These are phyloP conservation scores for Botrytis pseudocinerea DNA, from an alignment of 2,329 filamentous ascomycete genomes.

Conservation along the genomic window DNA sequence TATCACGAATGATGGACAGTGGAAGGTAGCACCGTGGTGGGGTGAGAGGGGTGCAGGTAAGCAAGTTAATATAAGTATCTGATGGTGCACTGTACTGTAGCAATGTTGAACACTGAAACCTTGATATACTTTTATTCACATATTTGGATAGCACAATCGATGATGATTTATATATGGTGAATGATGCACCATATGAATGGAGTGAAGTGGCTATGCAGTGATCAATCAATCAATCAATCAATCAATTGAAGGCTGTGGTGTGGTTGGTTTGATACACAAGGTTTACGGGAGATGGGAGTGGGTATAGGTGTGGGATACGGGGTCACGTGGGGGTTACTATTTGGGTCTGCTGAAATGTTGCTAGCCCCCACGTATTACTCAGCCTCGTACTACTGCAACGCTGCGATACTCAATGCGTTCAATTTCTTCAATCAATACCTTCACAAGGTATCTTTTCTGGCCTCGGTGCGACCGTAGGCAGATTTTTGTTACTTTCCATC, in stretches of 20 bases:
- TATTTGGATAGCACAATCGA: background rate
- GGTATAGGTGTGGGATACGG: background rate
- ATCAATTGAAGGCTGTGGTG: constrained; percentile 1
- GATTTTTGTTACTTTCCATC: background rate
- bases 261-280: background rate
- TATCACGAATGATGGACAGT: background rate
- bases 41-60: background rate
- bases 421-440: background rate
- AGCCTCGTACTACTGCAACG: background rate
- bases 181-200: background rate
- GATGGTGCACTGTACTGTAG: background rate
- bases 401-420: background rate
- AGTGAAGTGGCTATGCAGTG: constrained; percentile 3
- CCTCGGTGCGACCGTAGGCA: background rate
- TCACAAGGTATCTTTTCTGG: background rate
- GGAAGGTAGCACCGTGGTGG: background rate
- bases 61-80: constrained; percentile 5
- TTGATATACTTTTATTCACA: background rate
- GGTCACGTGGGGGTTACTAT: background rate
- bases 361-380: constrained; percentile 1
- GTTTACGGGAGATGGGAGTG: background rate
- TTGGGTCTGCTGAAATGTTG: background rate
- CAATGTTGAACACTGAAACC: background rate
- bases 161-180: background rate
- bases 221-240: background rate